Evolutionary conservation across 768 basidiomycete species (phyloP), one percentile per base, ranked within the genome.

Genomic region (Glaciozyma martinii): DNA sequence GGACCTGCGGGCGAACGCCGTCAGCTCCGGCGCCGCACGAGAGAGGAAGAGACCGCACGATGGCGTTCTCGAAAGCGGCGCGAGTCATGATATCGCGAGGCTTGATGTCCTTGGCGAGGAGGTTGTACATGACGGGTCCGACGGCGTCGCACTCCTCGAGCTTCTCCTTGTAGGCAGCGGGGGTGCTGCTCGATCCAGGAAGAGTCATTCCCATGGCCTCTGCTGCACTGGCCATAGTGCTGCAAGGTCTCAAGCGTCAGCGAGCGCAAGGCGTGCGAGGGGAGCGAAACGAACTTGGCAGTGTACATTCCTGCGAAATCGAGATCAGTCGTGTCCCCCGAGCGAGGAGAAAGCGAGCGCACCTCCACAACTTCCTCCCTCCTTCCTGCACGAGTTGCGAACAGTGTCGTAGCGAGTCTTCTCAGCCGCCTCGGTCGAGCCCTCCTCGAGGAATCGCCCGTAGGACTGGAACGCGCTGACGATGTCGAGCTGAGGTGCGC

Each of bases 401-500:
- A 97, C 82, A 44, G 90, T 94, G 71, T 88, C 82, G 77, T 88
- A 89, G 53, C 95, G 85, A 73, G 82, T 84, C 66, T 80, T 78
- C 75, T 99, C 94, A 1, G 95, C 95, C 55, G 82, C 82, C 13
- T 82, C 78, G 0, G 92, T 93, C 75, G 85, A 83, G 16, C 92
- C 93, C 60, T 90, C 89, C 74, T 90, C 87, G 7, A 99, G 80
- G 76, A 87, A 99, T 77, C 93, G 86, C 55, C 95, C 95, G 74
- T 98, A 99, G 6, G 93, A 83, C 73, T 99, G 93, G 84, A 98
- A 99, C 7, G 95, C 94, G 37, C 90, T 93, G 25, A 99, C 90
- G 68, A 99, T 85, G 76, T 99, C 95, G 60, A 99, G 81, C 75
- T 88, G 85, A 27, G 92, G 89, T 57, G 83, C 79, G 25, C 90